These are phyloP conservation scores for Camellia granthamiana DNA, from an alignment of 148 eudicot species.

Conservation along the genomic window DNA sequence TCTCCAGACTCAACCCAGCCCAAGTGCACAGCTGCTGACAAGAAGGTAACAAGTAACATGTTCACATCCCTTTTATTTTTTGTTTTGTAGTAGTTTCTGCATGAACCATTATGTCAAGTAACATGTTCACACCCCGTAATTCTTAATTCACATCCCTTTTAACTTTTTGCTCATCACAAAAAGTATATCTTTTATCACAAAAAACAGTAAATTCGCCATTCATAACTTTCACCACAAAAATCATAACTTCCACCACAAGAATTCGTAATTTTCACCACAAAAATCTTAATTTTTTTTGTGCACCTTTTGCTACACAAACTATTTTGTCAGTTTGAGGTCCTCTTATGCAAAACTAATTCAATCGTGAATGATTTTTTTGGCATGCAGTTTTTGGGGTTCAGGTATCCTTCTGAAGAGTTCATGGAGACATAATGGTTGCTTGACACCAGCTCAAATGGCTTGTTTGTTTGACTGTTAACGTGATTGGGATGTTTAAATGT, in stretches of 20 bases:
- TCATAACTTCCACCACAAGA: too few relatives aligned
- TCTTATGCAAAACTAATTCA: too few relatives aligned
- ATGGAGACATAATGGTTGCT: conserved; percentile 62
- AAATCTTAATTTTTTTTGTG: too few relatives aligned
- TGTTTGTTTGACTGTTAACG: background rate
- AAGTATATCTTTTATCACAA: too few relatives aligned
- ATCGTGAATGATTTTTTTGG: background rate
- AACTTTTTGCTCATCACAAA: too few relatives aligned
- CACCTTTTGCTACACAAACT: too few relatives aligned
- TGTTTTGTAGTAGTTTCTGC: background rate
- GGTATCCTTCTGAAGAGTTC: conserved; percentile 39
- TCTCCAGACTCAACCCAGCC: background rate
- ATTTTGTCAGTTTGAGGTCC: too few relatives aligned
- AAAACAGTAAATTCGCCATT: too few relatives aligned
- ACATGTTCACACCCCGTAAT: background rate
- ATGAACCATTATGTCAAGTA: background rate
- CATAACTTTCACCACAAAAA: too few relatives aligned
- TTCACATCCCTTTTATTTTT: background rate
- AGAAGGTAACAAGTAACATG: background rate
- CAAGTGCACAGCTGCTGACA: background rate
- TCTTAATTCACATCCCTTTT: too few relatives aligned
- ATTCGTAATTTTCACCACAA: too few relatives aligned
- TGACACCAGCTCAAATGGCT: background rate
- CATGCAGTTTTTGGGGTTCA: conserved; percentile 52
- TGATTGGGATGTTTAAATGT: conserved; percentile 19